phyloP scores from a whole-genome alignment of 129 eudicot genomes.

The Chrysanthemum makinoi region DNA sequence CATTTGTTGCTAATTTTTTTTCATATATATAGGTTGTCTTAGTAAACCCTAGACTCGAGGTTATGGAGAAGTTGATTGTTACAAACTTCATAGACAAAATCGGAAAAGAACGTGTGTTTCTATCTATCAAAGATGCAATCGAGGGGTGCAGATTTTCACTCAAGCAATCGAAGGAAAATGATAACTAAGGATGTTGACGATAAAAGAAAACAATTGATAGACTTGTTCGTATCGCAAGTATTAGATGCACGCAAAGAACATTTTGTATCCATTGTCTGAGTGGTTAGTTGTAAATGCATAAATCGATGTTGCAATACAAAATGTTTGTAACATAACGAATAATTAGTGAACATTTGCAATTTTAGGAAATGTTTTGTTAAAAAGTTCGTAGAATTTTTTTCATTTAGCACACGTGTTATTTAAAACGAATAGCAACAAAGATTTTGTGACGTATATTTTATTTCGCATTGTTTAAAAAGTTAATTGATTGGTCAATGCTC shows the following conservation, averaged over 20 bases:
- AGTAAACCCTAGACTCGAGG: conserved; percentile 77
- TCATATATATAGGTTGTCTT: conserved; percentile 45
- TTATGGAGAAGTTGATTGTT: conserved; percentile 71
- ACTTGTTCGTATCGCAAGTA: conserved; percentile 1
- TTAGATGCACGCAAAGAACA: conserved; percentile 2
- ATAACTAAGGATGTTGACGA: conserved; percentile 8
- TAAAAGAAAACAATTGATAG: neutral
- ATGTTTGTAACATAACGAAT: conserved; percentile 11
- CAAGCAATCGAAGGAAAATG: conserved; percentile 15
- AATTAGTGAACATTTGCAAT: neutral
- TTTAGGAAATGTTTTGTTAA: conserved; percentile 4
- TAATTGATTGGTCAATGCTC: neutral
- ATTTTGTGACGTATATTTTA: neutral
- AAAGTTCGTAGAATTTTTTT: neutral
- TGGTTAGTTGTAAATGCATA: conserved; percentile 25
- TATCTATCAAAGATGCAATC: conserved; percentile 76
- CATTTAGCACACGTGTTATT: neutral
- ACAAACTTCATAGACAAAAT: conserved; percentile 61
- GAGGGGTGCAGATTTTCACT: conserved; percentile 57
- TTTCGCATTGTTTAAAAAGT: neutral
- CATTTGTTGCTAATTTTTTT: neutral
- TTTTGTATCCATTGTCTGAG: conserved; percentile 14
- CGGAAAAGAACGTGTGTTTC: conserved; percentile 61
- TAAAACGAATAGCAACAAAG: neutral
- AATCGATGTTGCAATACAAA: conserved; percentile 17